Percentiles rank a stretch among this genome's conserved stretches.
Evolutionary conservation across 495 filamentous ascomycete genomes (phyloP).

Genomic region (Aspergillus wentii): DNA sequence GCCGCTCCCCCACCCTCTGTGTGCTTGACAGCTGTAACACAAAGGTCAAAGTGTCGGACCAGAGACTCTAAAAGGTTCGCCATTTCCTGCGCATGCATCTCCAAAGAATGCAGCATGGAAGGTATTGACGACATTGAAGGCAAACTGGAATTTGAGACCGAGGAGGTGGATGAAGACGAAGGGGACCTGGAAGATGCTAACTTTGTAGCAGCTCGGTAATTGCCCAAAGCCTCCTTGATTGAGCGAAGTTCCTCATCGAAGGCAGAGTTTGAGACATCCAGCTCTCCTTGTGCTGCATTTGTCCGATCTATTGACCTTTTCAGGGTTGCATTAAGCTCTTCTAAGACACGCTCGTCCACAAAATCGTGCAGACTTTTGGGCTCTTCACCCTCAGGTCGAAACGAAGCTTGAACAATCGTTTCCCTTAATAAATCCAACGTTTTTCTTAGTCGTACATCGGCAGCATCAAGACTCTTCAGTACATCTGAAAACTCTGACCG

Average conservation of each 20-base stretch:
- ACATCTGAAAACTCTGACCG: slow-evolving; percentile 57
- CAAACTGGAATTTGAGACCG: slow-evolving; percentile 31
- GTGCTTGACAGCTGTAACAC: slow-evolving; percentile 84
- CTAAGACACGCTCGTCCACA: slow-evolving; percentile 76
- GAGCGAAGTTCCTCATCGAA: slow-evolving; percentile 57
- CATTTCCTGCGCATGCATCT: slow-evolving; percentile 78
- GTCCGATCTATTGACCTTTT: slow-evolving; percentile 61
- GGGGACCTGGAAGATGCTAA: slow-evolving; percentile 36
- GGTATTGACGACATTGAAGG: slow-evolving; percentile 51
- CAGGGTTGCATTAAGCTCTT: slow-evolving; percentile 58
- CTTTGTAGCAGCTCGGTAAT: slow-evolving; percentile 35
- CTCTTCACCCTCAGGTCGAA: slow-evolving; percentile 64
- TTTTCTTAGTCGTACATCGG: slow-evolving; percentile 62
- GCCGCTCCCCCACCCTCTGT: slow-evolving; percentile 86
- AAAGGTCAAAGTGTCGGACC: slow-evolving; percentile 91
- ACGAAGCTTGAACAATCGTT: slow-evolving; percentile 68
- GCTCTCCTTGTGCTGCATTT: slow-evolving; percentile 50
- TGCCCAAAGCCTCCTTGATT: slow-evolving; percentile 54
- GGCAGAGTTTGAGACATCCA: slow-evolving; percentile 38
- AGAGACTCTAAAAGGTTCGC: slow-evolving; percentile 75
- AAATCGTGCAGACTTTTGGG: slow-evolving; percentile 80
- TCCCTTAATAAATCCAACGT: slow-evolving; percentile 67
- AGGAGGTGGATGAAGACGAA: slow-evolving; percentile 35
- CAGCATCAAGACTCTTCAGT: slow-evolving; percentile 66
- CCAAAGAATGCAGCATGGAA: slow-evolving; percentile 63